Evolutionary conservation across 2,329 filamentous ascomycete species (phyloP).

Genomic region (Ophiostoma australiae): DNA sequence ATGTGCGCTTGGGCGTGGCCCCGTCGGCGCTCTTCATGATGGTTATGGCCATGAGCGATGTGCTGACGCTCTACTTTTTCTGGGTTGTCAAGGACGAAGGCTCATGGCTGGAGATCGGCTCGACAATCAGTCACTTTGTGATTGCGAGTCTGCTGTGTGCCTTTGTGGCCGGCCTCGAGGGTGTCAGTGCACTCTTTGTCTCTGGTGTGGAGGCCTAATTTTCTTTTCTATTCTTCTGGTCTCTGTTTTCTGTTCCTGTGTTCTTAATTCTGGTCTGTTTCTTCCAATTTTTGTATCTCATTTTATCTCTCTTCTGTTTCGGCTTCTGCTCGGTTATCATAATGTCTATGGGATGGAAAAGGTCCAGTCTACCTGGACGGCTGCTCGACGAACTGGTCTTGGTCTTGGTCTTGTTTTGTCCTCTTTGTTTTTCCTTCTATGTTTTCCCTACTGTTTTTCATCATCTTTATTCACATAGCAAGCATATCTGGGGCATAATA

Average conservation of each 20-base stretch:
- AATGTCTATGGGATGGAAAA: conserved; percentile 9
- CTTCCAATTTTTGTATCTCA: neutral
- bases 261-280: neutral
- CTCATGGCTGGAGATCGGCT: conserved; percentile 95
- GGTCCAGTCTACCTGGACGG: neutral
- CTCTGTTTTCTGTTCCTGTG: neutral
- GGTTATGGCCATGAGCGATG: conserved; percentile 85
- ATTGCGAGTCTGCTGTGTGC: conserved; percentile 87
- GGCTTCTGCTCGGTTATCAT: neutral
- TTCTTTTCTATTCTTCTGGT: neutral
- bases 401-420: neutral
- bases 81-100: conserved; percentile 96
- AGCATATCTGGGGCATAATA: conserved; percentile 9
- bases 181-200: conserved; percentile 77
- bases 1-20: conserved; percentile 74
- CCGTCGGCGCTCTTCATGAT: conserved; percentile 90
- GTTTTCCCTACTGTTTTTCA: neutral
- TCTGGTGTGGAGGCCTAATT: conserved; percentile 44
- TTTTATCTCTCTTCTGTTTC: neutral
- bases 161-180: conserved; percentile 84
- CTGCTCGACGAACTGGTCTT: neutral
- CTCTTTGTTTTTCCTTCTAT: neutral
- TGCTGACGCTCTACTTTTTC: conserved; percentile 93
- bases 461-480: neutral
- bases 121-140: conserved; percentile 90